Evolutionary conservation across 495 filamentous ascomycete genomes (phyloP), one percentile per base, ranked within the genome.

Genomic region (Amorphotheca resinae): DNA sequence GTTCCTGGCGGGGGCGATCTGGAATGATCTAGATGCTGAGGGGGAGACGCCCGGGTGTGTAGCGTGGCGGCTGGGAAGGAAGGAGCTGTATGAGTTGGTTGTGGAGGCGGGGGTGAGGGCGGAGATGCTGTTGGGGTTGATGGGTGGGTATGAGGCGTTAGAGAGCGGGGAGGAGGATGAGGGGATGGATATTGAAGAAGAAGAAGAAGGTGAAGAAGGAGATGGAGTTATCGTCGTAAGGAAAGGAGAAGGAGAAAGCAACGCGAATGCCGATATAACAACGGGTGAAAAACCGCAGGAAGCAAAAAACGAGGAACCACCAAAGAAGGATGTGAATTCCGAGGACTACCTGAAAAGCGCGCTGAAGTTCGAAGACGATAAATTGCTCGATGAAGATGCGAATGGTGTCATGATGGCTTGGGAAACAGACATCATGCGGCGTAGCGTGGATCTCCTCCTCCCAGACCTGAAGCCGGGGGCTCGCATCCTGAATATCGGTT

Each of bases 351-450:
- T 98, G 2, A 64, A 74, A n/a, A 84, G 82, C 0, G 64, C 67
- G 8, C 73, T 96, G 3, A 84, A 73, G 9, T 94, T 93, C 66
- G 64, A 68, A 17, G 67, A 72, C 20, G 77, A 81, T 44, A 64
- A 62, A 16, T 72, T 98, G 7, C 71, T 95, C 1, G 91, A 98
- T 50, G 67, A 68, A 2, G 75, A 79, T 37, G 69, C 72, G 4
- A 98, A 98, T 56, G 86, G 87, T 21, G 86, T 98, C 0, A 98
- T 98, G 91, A 84, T 98, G 91, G 70, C 80, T 21, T 98, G 91
- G 91, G 91, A 98, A 62, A 79, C 79, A 0, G 73, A 77, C 25
- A 87, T 96, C 42, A 98, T 98, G 91, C 70, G 72, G 42, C 70
- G 72, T 21, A 84, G 79, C 26, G 86, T 87, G 20, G 70, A 72